These are phyloP conservation scores for Turnera subulata DNA, from an alignment of 345 rosid species.

Conservation along the genomic window DNA sequence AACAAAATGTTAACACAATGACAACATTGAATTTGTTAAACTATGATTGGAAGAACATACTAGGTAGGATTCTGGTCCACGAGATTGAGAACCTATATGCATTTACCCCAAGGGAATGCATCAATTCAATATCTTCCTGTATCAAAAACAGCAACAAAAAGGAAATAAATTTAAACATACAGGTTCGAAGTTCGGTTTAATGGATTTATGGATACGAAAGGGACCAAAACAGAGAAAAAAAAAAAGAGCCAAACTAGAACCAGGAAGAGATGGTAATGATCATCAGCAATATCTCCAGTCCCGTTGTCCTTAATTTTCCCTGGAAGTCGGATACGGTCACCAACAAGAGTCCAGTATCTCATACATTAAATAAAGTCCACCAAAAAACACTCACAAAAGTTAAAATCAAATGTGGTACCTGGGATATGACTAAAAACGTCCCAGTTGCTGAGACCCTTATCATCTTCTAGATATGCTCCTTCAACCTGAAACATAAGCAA, in stretches of 20 bases:
- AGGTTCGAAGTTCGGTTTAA: too few relatives aligned
- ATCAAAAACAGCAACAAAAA: not conserved
- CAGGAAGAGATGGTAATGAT: slow-evolving; percentile 12
- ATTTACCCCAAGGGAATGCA: slow-evolving; percentile 34
- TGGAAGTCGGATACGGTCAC: not conserved
- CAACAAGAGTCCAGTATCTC: not conserved
- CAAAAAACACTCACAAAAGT: too few relatives aligned
- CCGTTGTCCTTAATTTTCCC: slow-evolving; percentile 15
- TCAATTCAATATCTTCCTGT: slow-evolving; percentile 36
- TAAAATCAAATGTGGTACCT: slow-evolving; percentile 10
- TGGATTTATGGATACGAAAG: not conserved
- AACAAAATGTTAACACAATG: not conserved
- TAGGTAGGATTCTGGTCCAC: slow-evolving; percentile 40
- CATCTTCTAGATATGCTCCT: slow-evolving; percentile 40
- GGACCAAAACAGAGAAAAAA: not conserved
- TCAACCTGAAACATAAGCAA: slow-evolving; percentile 20
- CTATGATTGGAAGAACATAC: slow-evolving; percentile 3
- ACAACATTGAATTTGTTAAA: not conserved
- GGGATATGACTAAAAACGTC: slow-evolving; percentile 34
- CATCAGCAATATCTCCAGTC: slow-evolving; percentile 20
- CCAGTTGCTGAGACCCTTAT: slow-evolving; percentile 39
- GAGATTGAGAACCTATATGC: slow-evolving; percentile 44
- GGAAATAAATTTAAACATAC: not conserved
- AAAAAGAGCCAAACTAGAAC: not conserved
- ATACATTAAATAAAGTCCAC: too few relatives aligned